Percentiles rank a stretch among this genome's conserved stretches.
These are phyloP conservation scores for Ocimum tenuiflorum DNA, from an alignment of 257 asterid species.

Conservation along the genomic window DNA sequence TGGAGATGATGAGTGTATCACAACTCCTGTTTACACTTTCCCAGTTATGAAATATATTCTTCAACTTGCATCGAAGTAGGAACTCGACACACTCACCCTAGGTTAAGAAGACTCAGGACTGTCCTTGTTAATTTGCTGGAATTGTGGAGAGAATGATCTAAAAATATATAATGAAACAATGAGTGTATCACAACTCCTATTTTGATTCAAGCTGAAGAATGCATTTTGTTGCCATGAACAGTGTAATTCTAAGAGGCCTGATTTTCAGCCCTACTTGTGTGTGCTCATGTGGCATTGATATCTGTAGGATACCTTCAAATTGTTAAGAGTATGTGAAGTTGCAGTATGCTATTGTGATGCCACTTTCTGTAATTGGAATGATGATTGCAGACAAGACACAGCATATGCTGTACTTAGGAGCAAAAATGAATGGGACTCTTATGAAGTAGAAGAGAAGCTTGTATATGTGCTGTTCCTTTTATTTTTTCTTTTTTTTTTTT, in stretches of 20 bases:
- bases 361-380: not conserved
- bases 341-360: not conserved
- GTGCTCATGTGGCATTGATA: not conserved
- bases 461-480: too few species aligned
- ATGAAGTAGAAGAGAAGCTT: not conserved
- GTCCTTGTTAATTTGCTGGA: not conserved
- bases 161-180: too few species aligned
- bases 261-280: too few species aligned
- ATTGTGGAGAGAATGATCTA: not conserved
- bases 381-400: not conserved
- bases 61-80: not conserved
- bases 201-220: too few species aligned
- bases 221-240: too few species aligned
- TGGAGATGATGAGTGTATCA: too few species aligned
- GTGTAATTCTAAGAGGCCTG: too few species aligned
- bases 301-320: not conserved
- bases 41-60: not conserved
- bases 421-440: not conserved
- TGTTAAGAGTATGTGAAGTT: not conserved
- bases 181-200: too few species aligned
- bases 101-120: not conserved
- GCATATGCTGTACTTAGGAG: not conserved
- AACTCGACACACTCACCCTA: not conserved
- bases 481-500: too few species aligned
- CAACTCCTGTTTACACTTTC: too few species aligned